Conservation (phyloP, 2,329 filamentous ascomycete species). For the Fusarium sulawesiense region DNA sequence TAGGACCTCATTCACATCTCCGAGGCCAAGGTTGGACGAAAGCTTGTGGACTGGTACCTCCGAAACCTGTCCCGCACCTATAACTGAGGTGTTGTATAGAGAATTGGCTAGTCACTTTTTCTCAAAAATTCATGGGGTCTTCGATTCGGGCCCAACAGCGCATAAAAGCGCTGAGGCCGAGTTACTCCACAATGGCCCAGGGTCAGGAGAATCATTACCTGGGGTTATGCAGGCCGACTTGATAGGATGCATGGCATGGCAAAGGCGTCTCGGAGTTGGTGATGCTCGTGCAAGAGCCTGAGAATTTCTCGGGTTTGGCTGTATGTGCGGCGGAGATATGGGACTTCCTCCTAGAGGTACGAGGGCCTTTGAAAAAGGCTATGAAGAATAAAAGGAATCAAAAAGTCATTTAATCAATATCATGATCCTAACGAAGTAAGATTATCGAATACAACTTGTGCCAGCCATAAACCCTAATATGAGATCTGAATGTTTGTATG, state of each 20-base stretch:
- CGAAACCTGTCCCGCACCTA: constrained; percentile 96
- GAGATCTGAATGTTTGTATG: neutral
- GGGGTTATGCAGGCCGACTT: constrained; percentile 49
- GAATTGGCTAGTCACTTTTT: constrained; percentile 44
- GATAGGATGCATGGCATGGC: constrained; percentile 55
- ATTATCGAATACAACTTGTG: neutral
- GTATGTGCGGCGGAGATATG: constrained; percentile 45
- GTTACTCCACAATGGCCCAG: constrained; percentile 34
- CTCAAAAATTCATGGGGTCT: constrained; percentile 33
- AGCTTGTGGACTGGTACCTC: constrained; percentile 98
- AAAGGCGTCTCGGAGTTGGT: constrained; percentile 58
- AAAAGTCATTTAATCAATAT: constrained; percentile 42
- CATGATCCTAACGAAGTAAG: constrained; percentile 16
- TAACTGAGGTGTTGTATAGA: constrained; percentile 57
- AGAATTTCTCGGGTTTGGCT: constrained; percentile 47
- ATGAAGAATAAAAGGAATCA: constrained; percentile 44
- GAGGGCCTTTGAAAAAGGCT: constrained; percentile 39
- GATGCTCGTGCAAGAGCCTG: constrained; percentile 49
- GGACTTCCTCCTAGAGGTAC: constrained; percentile 43
- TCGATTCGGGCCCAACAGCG: constrained; percentile 23
- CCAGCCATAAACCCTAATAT: neutral
- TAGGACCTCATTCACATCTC: constrained; percentile 98
- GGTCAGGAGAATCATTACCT: constrained; percentile 35
- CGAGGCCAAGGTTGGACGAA: constrained; percentile 96
- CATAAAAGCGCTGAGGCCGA: constrained; percentile 10